phyloP scores from a whole-genome alignment of 441 rosid species.

The Sinapis alba region DNA sequence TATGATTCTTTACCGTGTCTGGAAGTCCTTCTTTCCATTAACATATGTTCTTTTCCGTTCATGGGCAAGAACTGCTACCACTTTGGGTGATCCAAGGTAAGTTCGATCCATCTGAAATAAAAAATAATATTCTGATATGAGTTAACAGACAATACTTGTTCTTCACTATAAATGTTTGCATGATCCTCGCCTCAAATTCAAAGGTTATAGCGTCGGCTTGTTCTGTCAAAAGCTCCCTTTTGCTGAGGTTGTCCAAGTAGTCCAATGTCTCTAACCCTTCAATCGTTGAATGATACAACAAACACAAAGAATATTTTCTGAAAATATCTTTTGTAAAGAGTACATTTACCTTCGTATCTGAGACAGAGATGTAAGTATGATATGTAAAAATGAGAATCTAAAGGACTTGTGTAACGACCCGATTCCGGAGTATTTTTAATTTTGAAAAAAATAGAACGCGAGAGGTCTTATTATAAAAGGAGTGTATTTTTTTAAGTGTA shows the following conservation, averaged over 20 bases:
- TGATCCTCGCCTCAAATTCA: constrained; percentile 50
- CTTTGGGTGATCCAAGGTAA: constrained; percentile 65
- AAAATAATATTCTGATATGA: background rate
- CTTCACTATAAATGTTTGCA: background rate
- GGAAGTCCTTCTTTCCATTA: constrained; percentile 81
- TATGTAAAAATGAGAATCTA: too few species aligned
- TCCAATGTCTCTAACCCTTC: constrained; percentile 65
- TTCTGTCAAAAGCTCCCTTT: constrained; percentile 54
- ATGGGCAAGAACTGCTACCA: constrained; percentile 78
- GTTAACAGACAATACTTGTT: background rate
- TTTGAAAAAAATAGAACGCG: too few species aligned
- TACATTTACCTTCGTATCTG: too few species aligned
- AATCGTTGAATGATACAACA: too few species aligned
- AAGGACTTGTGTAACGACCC: too few species aligned
- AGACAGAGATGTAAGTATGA: too few species aligned
- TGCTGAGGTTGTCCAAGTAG: constrained; percentile 54
- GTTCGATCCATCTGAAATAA: constrained; percentile 70
- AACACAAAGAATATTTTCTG: too few species aligned
- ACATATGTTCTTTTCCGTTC: constrained; percentile 72
- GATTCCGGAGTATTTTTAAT: too few species aligned
- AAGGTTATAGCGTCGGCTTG: constrained; percentile 60
- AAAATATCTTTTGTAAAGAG: too few species aligned
- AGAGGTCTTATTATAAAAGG: too few species aligned
- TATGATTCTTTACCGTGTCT: constrained; percentile 62
- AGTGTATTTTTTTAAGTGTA: too few species aligned